Percentiles rank a stretch among this genome's conserved stretches.
Evolutionary conservation across 495 filamentous ascomycete species (phyloP).

Genomic region (Xylaria acuta): DNA sequence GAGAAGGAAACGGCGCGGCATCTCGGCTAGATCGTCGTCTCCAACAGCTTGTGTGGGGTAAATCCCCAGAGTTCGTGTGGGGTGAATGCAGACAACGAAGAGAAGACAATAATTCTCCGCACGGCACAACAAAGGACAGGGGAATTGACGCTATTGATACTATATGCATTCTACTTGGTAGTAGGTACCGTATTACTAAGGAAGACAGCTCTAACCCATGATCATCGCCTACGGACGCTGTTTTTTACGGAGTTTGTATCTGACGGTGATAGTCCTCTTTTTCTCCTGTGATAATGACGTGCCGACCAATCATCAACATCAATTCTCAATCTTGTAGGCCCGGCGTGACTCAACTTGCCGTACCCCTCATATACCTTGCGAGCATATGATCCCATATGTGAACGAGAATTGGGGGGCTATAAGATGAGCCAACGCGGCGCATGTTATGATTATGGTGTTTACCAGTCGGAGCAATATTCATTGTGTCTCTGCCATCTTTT

Average conservation of each 20-base stretch:
- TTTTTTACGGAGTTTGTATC: background rate
- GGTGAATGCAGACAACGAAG: conserved; percentile 7
- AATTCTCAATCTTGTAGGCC: background rate
- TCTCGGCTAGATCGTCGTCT: conserved; percentile 16
- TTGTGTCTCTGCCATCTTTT: background rate
- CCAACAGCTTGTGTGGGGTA: conserved; percentile 19
- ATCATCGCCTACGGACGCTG: background rate
- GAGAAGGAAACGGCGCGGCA: background rate
- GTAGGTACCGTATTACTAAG: background rate
- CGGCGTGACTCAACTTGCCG: conserved; percentile 24
- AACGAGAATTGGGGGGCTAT: background rate
- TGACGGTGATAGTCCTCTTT: background rate
- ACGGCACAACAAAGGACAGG: background rate
- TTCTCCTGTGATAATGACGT: background rate
- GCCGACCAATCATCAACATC: background rate
- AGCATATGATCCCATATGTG: background rate
- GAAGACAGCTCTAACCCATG: background rate
- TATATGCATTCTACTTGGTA: background rate
- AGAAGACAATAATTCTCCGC: background rate
- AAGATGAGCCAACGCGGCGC: background rate
- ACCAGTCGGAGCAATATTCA: background rate
- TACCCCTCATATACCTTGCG: background rate
- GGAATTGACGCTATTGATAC: background rate
- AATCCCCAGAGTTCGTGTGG: conserved; percentile 18
- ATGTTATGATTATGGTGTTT: background rate